Evolutionary conservation across 2,329 filamentous ascomycete species (phyloP).

Genomic region (Ophiostoma tasmaniense): DNA sequence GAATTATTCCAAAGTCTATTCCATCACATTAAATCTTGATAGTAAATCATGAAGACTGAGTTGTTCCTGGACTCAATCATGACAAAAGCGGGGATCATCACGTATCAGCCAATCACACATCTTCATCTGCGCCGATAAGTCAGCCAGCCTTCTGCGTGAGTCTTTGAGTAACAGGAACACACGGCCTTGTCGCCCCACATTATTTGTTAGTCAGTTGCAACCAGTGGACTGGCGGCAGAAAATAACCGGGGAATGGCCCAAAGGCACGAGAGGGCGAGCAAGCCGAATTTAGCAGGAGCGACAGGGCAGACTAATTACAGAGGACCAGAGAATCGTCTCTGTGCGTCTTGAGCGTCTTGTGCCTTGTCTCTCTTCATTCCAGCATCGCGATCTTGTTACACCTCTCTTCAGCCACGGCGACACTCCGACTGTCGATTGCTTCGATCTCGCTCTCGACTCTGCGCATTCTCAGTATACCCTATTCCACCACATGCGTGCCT

Average conservation of each 20-base stretch:
- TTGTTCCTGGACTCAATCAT: not conserved
- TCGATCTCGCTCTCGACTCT: not conserved
- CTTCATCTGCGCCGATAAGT: not conserved
- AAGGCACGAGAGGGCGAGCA: constrained; percentile 7
- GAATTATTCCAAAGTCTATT: too few relatives aligned
- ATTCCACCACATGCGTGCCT: not conserved
- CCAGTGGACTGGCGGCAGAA: constrained; percentile 2
- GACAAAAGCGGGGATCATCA: not conserved
- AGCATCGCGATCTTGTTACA: not conserved
- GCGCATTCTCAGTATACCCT: not conserved
- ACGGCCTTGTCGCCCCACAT: not conserved
- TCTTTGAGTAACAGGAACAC: too few relatives aligned
- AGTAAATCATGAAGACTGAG: too few relatives aligned
- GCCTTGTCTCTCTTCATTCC: not conserved
- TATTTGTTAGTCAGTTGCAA: constrained; percentile 5
- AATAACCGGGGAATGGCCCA: not conserved
- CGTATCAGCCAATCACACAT: not conserved
- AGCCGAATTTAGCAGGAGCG: constrained; percentile 12
- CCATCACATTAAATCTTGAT: too few relatives aligned
- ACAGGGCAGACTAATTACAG: not conserved
- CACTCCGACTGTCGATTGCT: not conserved
- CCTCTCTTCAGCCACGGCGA: not conserved
- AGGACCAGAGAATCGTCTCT: not conserved
- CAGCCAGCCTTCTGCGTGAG: not conserved
- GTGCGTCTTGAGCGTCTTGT: too few relatives aligned